These are phyloP conservation scores for Cercophora scortea DNA, from an alignment of 495 filamentous ascomycete genomes.

Conservation along the genomic window DNA sequence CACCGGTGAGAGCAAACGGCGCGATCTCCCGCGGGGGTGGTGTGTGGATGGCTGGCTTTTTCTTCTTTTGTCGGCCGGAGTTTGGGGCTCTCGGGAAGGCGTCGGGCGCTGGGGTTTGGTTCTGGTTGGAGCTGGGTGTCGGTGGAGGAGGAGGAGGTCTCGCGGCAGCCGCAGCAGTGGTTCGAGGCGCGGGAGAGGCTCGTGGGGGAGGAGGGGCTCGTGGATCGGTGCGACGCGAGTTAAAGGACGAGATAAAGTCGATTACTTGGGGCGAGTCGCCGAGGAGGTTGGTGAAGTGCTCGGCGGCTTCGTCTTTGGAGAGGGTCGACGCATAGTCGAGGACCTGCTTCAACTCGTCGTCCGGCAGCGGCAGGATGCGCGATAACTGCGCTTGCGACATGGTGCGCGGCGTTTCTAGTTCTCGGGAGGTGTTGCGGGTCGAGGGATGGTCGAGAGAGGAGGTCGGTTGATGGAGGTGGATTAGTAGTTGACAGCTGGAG, in stretches of 20 bases:
- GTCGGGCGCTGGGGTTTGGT: conserved; percentile 18
- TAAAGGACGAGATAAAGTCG: conserved; percentile 91
- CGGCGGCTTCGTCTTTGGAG: conserved; percentile 64
- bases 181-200: too few relatives aligned
- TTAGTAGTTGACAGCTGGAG: too few relatives aligned
- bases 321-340: conserved; percentile 66
- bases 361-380: conserved; percentile 72
- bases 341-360: conserved; percentile 73
- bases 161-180: too few relatives aligned
- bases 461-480: too few relatives aligned
- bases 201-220: conserved; percentile 11
- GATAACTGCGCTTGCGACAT: conserved; percentile 65
- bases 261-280: conserved; percentile 78
- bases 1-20: conserved; percentile 25
- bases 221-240: conserved; percentile 54
- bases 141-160: conserved; percentile 2
- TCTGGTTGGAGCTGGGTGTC: conserved; percentile 12
- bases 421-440: too few relatives aligned
- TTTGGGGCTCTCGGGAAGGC: conserved; percentile 21
- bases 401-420: neutral
- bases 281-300: conserved; percentile 80
- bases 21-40: conserved; percentile 61
- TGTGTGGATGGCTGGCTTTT: conserved; percentile 52
- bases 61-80: conserved; percentile 39
- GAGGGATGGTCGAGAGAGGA: too few relatives aligned